Evolutionary conservation across 2,329 filamentous ascomycete species (phyloP), one percentile per base, ranked within the genome.

Genomic region (Aphanoascus verrucosus): DNA sequence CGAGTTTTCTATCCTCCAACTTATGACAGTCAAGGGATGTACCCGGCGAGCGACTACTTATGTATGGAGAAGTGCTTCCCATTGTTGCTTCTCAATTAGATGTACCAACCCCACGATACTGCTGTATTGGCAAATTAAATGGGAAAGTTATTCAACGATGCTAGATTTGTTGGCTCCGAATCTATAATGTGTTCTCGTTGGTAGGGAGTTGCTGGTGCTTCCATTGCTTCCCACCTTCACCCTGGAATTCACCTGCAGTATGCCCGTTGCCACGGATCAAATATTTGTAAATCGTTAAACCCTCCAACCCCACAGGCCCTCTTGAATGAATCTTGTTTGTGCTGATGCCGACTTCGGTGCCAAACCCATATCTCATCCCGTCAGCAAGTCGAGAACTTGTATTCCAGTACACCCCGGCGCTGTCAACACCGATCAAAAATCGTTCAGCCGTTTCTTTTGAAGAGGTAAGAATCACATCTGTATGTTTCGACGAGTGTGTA

Each of bases 321-420:
- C 93, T 77, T 1, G 88, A 86, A 67, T 98, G 93, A 59, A 98
- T 95, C 76, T 97, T 98, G 76, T 96, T 98, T 48, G 93, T 98
- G 73, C 87, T 94, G 71, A 98, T 97, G 52, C 93, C 93, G 20
- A 98, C 93, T 72, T 98, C 93, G 0, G 93, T 97, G 46, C 93
- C 93, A 70, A 98, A 98, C 6, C 93, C 93, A 67, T 94, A 97
- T 41, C 93, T 80, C 86, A 94, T 96, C 6, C 93, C 93, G 68
- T 98, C 93, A 5, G 90, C 89, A 72, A 98, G 91, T 49, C 93
- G 81, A 7, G 88, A 95, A 20, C 88, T 94, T 6, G 89, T 87
- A 67, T 98, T 98, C 89, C 91, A 96, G 77, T 94, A 98, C 15
- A 91, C 90, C 50, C 90, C 91, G 0, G 89, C 86, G 28, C 88